phyloP scores from a whole-genome alignment of 1,284 basidiomycete species.

The Cryptococcus depauperatus region DNA sequence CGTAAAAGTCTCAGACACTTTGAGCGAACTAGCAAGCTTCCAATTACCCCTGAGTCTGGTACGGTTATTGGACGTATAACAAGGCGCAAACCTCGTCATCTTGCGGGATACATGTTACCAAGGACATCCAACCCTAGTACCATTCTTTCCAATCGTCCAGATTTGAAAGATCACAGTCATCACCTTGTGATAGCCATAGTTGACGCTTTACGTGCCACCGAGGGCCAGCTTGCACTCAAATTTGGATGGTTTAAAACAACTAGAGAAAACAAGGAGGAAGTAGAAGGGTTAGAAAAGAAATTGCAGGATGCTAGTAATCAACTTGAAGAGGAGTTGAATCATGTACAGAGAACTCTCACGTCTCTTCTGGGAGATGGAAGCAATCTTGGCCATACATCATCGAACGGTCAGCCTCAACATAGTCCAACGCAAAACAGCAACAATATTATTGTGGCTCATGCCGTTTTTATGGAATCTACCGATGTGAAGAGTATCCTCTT shows the following conservation, averaged over 20 bases:
- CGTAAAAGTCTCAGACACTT: not conserved
- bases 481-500: slow-evolving; percentile 15
- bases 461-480: slow-evolving; percentile 6
- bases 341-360: slow-evolving; percentile 6
- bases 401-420: not conserved
- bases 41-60: slow-evolving; percentile 1
- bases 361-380: slow-evolving; percentile 3
- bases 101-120: slow-evolving; percentile 5
- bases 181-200: slow-evolving; percentile 10
- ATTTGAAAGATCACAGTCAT: slow-evolving; percentile 9
- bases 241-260: slow-evolving; percentile 6
- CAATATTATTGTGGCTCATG: not conserved
- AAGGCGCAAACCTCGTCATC: slow-evolving; percentile 6
- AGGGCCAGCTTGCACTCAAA: slow-evolving; percentile 3
- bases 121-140: slow-evolving; percentile 2
- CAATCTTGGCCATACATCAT: no score
- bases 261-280: not conserved
- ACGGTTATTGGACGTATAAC: not conserved
- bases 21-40: not conserved
- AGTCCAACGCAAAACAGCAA: not conserved
- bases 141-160: slow-evolving; percentile 3
- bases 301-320: slow-evolving; percentile 3
- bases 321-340: slow-evolving; percentile 8
- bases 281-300: not conserved
- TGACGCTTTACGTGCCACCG: slow-evolving; percentile 5